Base-by-base conservation (phyloP, 2,329 filamentous ascomycete species). In the Pestalotiopsis sp. region DNA sequence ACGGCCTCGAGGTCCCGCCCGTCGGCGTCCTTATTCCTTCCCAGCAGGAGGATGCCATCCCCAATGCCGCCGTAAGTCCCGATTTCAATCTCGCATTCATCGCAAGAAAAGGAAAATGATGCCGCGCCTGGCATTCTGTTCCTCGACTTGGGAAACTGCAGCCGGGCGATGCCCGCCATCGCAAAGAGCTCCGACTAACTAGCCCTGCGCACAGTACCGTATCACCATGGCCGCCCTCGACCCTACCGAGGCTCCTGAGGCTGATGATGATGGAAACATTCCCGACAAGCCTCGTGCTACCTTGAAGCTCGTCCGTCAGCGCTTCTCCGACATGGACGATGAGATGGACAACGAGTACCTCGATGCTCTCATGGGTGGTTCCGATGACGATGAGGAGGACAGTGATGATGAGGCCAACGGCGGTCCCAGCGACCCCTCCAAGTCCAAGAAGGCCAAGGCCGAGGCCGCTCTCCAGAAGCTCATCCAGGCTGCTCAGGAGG, bases 221-320 rank as follows among this genome's bases (percentile, higher is more conserved):
- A 94, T 99, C 79, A 98, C 95, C 77, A 99, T 99, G 96, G 96
- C 97, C 77, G 96, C 96, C 73, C 92, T 99, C 80, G 95, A 99
- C 80, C 96, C 96, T 69, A 94, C 90, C 77, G 93, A 93, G 76
- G 86, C 90, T 75, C 87, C 91, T 45, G 88, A 93, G 80, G 86
- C 86, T 69, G 90, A 91, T 74, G 86, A 86, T 68, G 87, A 88
- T 65, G 87, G 86, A 75, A 89, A 91, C 76, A 81, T 88, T 69
- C 88, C 88, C 75, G 81, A 83, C 68, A 82, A 90, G 71, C 88
- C 91, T 75, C 92, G 95, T 75, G 92, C 96, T 66, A 99, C 96
- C 65, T 86, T 99, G 76, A 97, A 96, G 85, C 87, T 99, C 74
- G 88, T 98, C 79, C 95, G 95, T 81, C 87, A 91, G 78, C 89